Percentiles rank a stretch among this genome's conserved stretches.
These are phyloP conservation scores for Triadica sebifera DNA, from an alignment of 345 rosid genomes.

Conservation along the genomic window DNA sequence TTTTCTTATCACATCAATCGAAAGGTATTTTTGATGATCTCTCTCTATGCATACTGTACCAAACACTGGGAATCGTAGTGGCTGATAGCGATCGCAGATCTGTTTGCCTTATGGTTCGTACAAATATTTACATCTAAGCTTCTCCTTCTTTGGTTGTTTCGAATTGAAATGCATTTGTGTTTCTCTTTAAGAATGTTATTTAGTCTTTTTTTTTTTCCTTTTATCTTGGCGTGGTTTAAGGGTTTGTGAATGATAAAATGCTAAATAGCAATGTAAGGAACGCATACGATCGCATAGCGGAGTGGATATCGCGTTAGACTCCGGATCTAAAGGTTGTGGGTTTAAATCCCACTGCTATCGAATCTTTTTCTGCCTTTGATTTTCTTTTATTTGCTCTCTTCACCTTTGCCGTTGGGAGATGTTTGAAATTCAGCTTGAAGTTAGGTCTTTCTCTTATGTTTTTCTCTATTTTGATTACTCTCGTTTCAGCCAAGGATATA, in stretches of 20 bases:
- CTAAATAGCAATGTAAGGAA: background rate
- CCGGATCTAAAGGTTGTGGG: slow-evolving; percentile 99
- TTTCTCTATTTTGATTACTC: too few relatives aligned
- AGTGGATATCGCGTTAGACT: slow-evolving; percentile 99
- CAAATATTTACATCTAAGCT: background rate
- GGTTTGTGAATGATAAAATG: background rate
- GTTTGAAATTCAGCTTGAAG: too few relatives aligned
- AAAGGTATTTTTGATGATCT: background rate
- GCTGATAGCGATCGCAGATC: background rate
- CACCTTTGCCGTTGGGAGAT: too few relatives aligned
- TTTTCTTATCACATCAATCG: background rate
- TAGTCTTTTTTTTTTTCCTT: background rate
- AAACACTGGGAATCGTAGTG: background rate
- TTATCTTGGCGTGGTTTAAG: background rate
- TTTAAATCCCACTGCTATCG: slow-evolving; percentile 99
- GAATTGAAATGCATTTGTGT: background rate
- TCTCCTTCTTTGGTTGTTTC: background rate
- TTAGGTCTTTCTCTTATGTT: too few relatives aligned
- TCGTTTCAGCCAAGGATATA: background rate
- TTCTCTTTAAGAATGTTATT: background rate
- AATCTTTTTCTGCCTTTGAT: slow-evolving; percentile 4
- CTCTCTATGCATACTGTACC: background rate
- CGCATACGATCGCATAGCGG: slow-evolving; percentile 77
- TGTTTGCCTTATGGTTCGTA: background rate
- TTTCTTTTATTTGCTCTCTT: too few relatives aligned